These are phyloP conservation scores for Linnemannia exigua DNA, from an alignment of 192 early-diverging fungal genomes.

Conservation along the genomic window DNA sequence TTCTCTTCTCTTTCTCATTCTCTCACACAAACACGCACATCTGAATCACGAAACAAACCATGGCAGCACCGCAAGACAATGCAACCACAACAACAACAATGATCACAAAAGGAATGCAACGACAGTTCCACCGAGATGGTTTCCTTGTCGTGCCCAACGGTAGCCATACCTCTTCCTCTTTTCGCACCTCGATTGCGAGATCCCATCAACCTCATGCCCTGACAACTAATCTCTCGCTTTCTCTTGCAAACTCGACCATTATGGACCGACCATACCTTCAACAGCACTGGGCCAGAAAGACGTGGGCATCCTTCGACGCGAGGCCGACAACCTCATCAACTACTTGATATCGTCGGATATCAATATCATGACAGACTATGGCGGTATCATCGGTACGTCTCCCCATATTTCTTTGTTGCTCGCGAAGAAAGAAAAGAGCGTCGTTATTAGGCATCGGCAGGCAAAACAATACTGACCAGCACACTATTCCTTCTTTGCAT, in stretches of 20 bases:
- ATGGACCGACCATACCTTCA: not conserved
- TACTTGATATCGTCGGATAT: constrained; percentile 42
- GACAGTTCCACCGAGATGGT: constrained; percentile 44
- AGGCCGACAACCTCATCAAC: constrained; percentile 42
- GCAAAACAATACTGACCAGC: not conserved
- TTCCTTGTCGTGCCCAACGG: constrained; percentile 32
- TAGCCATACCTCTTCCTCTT: not conserved
- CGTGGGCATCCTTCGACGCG: constrained; percentile 26
- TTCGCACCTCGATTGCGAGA: not conserved
- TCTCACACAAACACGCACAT: not conserved
- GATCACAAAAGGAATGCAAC: constrained; percentile 8
- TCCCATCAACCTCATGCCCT: not conserved
- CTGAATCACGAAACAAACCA: not conserved
- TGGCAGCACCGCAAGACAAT: not conserved
- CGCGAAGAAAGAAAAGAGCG: not conserved
- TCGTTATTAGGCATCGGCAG: not conserved
- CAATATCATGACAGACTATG: constrained; percentile 42
- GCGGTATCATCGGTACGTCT: constrained; percentile 44
- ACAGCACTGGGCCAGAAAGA: constrained; percentile 13
- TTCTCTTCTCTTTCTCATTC: not conserved
- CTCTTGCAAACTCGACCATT: not conserved
- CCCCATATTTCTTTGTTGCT: not conserved
- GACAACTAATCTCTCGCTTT: not conserved
- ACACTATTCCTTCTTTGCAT: too few species aligned
- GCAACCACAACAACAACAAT: not conserved